These are phyloP conservation scores for Alternaria ventricosa DNA, from an alignment of 2,329 filamentous ascomycete genomes.

Conservation along the genomic window DNA sequence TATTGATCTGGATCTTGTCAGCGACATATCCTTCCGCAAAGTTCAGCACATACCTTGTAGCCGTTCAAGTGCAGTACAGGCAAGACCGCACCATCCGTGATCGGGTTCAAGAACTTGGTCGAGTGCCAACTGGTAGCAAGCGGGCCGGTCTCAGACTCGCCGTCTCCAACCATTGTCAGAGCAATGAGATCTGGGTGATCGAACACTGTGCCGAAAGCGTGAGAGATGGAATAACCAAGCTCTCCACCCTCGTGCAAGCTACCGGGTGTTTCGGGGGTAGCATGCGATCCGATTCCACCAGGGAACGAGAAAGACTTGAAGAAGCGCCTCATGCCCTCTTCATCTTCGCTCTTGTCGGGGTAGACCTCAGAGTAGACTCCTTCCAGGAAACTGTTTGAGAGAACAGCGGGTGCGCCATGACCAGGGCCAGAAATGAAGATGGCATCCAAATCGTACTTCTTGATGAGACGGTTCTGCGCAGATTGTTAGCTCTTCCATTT, in stretches of 20 bases:
- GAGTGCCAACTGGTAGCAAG: slow-evolving; percentile 82
- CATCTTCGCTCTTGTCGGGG: slow-evolving; percentile 72
- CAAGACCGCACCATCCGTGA: slow-evolving; percentile 77
- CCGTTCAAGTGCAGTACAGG: slow-evolving; percentile 81
- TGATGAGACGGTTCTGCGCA: slow-evolving; percentile 71
- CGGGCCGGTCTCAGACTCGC: slow-evolving; percentile 81
- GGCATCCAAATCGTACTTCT: slow-evolving; percentile 76
- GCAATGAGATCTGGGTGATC: slow-evolving; percentile 78
- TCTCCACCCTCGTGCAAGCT: slow-evolving; percentile 81
- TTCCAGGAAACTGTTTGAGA: slow-evolving; percentile 79
- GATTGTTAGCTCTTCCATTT: not conserved
- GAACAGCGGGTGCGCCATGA: slow-evolving; percentile 76
- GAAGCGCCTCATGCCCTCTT: slow-evolving; percentile 73
- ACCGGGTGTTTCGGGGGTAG: slow-evolving; percentile 79
- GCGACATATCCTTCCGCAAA: not conserved
- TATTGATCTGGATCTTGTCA: slow-evolving; percentile 35
- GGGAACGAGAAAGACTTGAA: slow-evolving; percentile 87
- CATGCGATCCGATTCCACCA: slow-evolving; percentile 78
- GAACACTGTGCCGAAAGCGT: slow-evolving; percentile 78
- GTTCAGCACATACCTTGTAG: slow-evolving; percentile 72
- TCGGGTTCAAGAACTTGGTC: slow-evolving; percentile 82
- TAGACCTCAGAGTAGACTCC: slow-evolving; percentile 80
- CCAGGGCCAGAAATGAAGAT: slow-evolving; percentile 79
- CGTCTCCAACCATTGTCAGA: slow-evolving; percentile 79
- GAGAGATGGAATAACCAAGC: slow-evolving; percentile 80